Evolutionary conservation across 1,284 basidiomycete genomes (phyloP), one percentile per base, ranked within the genome.

Genomic region (Sanghuangporus sanghuang): DNA sequence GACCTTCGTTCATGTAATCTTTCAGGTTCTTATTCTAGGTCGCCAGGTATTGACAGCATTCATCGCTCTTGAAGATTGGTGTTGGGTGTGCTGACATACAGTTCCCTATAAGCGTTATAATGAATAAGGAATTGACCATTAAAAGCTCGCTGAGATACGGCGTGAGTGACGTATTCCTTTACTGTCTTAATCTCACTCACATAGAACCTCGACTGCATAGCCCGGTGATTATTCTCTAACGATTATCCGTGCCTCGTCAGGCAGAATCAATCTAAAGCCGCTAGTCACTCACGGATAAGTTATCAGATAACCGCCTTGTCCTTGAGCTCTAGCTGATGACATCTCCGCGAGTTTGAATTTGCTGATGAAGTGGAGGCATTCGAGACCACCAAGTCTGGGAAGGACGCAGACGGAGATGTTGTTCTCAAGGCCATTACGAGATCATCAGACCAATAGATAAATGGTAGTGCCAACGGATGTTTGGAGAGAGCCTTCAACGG

Each of bases 141-240:
- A 90, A 88, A 70, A 93, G 93, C 54, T 92, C 90, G 16, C 95
- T 95, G 87, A 87, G 93, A 67, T 95, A 92, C 68, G 90, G 89
- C 8, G 86, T 90, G 75, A 63, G 85, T 78, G 9, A 64, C 39
- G 64, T 62, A 54, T 5, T 57, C 50, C 58, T 9, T 39, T 57
- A 48, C 6, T 62, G 59, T 23, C 59, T 23, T 49, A 55, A 48
- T 8, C 57, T 61, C 27, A 42, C 14, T 7, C 35, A 18, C 9
- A 9, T 4, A 14, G 32, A 39, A 11, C 57, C 7, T 16, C 35
- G 36, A 18, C 23, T 16, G 8, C 57, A 44, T 71, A 90, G 89
- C 85, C 90, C 54, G 93, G 92, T 35, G 89, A 90, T 77, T 96
- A 96, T 74, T 85, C 87, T 39, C 83, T 93, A 68, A 93, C 93